phyloP scores from a whole-genome alignment of 2,329 filamentous ascomycete genomes.

The Beauveria bassiana region DNA sequence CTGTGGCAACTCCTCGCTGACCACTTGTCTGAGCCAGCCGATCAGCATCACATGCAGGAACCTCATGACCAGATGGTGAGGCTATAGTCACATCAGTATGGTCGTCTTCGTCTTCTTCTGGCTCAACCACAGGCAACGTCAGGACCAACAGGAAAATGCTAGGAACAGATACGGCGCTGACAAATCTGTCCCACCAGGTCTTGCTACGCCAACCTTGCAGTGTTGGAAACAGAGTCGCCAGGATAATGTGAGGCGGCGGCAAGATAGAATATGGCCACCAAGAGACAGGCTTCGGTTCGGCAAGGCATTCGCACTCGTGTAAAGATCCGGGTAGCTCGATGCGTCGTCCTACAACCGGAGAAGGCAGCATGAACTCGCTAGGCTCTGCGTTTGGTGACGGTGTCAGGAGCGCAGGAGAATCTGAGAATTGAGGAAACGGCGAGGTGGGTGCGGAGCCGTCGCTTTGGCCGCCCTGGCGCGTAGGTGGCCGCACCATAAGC shows the following conservation, averaged over 20 bases:
- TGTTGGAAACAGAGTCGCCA: conserved; percentile 78
- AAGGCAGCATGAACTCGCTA: conserved; percentile 49
- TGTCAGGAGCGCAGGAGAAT: conserved; percentile 43
- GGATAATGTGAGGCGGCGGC: conserved; percentile 63
- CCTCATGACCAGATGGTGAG: background rate
- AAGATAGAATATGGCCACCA: conserved; percentile 80
- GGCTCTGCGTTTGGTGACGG: conserved; percentile 33
- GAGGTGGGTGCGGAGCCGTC: conserved; percentile 42
- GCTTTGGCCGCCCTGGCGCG: conserved; percentile 33
- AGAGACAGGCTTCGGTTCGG: conserved; percentile 39
- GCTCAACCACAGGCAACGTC: conserved; percentile 85
- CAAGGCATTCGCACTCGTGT: conserved; percentile 27
- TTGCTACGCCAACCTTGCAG: conserved; percentile 76
- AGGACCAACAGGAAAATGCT: conserved; percentile 85
- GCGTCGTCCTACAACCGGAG: conserved; percentile 28
- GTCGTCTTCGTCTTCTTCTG: conserved; percentile 44
- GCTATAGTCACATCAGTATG: conserved; percentile 14
- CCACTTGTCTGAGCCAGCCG: background rate
- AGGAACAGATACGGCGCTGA: conserved; percentile 78
- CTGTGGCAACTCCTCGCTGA: conserved; percentile 31
- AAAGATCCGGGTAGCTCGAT: conserved; percentile 41
- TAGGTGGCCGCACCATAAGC: conserved; percentile 41
- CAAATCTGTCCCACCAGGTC: conserved; percentile 71
- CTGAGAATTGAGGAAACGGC: conserved; percentile 63
- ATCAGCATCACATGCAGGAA: background rate